Evolutionary conservation across 306 rosid species (phyloP).

Genomic region (Cajanus cajan): DNA sequence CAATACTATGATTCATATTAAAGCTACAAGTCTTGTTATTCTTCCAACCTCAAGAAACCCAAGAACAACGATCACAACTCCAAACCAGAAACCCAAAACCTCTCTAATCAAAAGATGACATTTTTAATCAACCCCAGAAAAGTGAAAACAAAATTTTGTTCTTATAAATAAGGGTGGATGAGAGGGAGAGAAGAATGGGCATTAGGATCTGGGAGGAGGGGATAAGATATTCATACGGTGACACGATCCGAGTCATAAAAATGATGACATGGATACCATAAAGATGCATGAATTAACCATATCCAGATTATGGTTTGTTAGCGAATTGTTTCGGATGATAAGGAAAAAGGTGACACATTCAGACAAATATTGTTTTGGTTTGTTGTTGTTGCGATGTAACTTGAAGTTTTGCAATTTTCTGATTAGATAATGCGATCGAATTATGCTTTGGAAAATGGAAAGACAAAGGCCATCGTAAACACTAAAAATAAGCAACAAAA

Average conservation of each 20-base stretch:
- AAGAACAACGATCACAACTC: conserved; percentile 14
- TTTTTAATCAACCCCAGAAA: conserved; percentile 19
- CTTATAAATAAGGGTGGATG: background rate
- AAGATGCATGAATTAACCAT: background rate
- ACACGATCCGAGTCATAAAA: conserved; percentile 24
- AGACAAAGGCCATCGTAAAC: too few relatives aligned
- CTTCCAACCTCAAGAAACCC: conserved; percentile 18
- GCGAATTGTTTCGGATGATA: background rate
- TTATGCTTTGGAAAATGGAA: background rate
- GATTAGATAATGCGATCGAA: background rate
- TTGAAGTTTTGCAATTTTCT: background rate
- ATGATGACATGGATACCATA: background rate
- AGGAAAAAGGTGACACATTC: background rate
- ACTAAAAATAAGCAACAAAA: background rate
- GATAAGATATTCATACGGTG: conserved; percentile 40
- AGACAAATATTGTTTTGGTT: background rate
- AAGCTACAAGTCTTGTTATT: conserved; percentile 17
- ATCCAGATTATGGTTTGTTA: background rate
- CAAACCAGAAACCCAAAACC: conserved; percentile 4
- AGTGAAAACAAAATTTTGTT: background rate
- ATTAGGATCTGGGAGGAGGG: conserved; percentile 34
- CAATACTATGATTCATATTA: background rate
- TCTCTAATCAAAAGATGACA: background rate
- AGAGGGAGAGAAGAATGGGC: background rate
- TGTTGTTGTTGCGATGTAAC: background rate